Evolutionary conservation across 208 protist genomes (phyloP), one percentile per base, ranked within the genome.

Genomic region (Crithidia expoeki): DNA sequence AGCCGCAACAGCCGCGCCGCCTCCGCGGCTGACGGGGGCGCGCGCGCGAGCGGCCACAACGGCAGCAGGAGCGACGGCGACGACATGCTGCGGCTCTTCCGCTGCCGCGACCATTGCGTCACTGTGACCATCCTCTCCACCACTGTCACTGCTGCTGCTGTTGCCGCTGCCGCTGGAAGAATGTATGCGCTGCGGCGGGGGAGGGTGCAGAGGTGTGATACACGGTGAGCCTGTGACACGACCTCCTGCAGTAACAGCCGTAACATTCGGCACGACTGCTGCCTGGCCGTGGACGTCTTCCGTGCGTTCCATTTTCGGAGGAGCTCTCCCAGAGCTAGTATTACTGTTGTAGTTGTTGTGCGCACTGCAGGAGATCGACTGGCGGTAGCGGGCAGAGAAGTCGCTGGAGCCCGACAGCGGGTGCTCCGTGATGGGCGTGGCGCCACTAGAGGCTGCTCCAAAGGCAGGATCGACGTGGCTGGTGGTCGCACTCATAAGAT

Each of bases 371-470:
- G 44, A 42, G 46, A 65, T 42, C 25, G 60, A 65, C 30, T 33
- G 9, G 60, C 44, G 60, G 44, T 65, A 65, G 23, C 6, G 60
- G 27, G 44, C 10, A 6, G 60, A 65, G 21, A 65, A 25, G 46
- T 42, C 60, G 46, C 44, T 55, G 5, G 60, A 65, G 60, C 60
- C 44, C 6, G 60, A 55, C 14, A 42, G 46, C n/a, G 46, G 60
- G 60, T 65, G 60, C 11, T 42, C 60, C 32, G 60, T 42, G 46
- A 40, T 30, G 5, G 60, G 27, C 25, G 56, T 40, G 36, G 12
- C 36, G 12, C 36, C 36, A 40, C 36, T 34, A 23, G 3, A 42
- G 4, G 30, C 46, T 7, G 32, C 17, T 4, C 11, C 28, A 14
- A 19, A 33, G 30, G 60, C 17, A 4, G 60, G 46, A 42, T 65